Evolutionary conservation across 495 filamentous ascomycete species (phyloP), one percentile per base, ranked within the genome.

Genomic region (Chaetomium tenue): DNA sequence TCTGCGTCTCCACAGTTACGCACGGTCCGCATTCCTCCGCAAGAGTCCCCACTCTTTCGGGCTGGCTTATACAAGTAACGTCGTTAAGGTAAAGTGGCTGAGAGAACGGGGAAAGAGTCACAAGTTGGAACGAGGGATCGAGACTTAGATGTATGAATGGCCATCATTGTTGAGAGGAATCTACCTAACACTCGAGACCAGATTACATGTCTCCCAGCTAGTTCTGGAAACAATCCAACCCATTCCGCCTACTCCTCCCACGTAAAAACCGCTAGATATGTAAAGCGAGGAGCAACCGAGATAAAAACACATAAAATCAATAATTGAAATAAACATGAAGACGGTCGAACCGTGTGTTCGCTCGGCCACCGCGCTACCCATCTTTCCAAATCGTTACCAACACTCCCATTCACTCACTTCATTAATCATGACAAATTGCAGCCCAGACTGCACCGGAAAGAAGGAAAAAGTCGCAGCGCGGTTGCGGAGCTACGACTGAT

Each of bases 361-460:
- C 42, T 42, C 18, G 40, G 52, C 51, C 30, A 23, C 51, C 50
- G 25, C 39, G 51, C 52, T 22, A 39, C 61, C 52, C 39, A 11
- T 50, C 40, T 63, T 53, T 37, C 61, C 53, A 3, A 60, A 59
- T 50, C 55, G 58, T 40, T 25, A 44, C 13, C 33, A 51, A 62
- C 46, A 46, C 63, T 30, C 53, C 39, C 53, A 51, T 60, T 63
- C 8, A 51, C 62, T 63, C 8, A 6, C 18, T 22, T 66, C 69
- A 65, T 70, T 50, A 66, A 64, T 70, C 69, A 69, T 73, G 65
- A 69, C 50, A 30, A 42, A 16, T 22, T 55, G 39, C 15, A 20
- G 15, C 26, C 60, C 39, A 6, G 3, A 7, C 42, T 30, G 11
- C 23, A 26, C 51, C 37, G 42, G 42, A 53, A 51, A 37, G 5